Conservation (phyloP, 148 eudicot species). For the Linanthus parryae region DNA sequence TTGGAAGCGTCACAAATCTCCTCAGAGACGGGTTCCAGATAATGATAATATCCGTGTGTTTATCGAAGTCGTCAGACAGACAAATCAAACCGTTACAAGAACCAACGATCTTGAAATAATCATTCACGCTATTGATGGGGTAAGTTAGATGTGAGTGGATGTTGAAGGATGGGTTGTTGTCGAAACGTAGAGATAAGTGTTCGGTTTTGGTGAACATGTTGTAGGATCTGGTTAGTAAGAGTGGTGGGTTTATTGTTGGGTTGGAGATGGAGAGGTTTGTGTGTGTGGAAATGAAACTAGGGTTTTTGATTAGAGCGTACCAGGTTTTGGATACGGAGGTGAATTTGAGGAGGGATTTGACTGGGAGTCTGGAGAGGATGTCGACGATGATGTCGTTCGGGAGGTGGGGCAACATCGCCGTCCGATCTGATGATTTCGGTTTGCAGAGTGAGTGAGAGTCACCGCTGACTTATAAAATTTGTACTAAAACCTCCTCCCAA, state of each 20-base stretch:
- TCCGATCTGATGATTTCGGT: too few relatives aligned
- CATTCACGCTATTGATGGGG: constrained; percentile 8
- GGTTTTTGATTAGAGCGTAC: constrained; percentile 20
- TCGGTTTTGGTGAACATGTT: background rate
- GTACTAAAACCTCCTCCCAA: too few relatives aligned
- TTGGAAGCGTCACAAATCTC: constrained; percentile 16
- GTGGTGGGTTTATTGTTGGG: background rate
- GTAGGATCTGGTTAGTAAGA: constrained; percentile 13
- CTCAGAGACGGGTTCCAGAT: constrained; percentile 32
- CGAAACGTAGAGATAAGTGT: constrained; percentile 17
- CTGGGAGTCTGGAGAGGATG: constrained; percentile 24
- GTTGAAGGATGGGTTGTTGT: constrained; percentile 14
- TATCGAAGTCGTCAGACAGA: constrained; percentile 15
- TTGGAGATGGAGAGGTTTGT: background rate
- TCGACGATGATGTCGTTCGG: constrained; percentile 15
- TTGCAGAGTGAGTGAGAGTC: too few relatives aligned
- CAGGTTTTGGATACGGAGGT: constrained; percentile 23
- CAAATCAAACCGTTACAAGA: constrained; percentile 30
- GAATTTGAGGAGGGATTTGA: constrained; percentile 19
- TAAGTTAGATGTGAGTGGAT: constrained; percentile 11
- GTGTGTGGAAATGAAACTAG: constrained; percentile 24
- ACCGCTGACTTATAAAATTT: too few relatives aligned
- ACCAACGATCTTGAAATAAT: constrained; percentile 20
- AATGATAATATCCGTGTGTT: constrained; percentile 4
- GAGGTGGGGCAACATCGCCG: constrained; percentile 13